Evolutionary conservation across 2,329 filamentous ascomycete species (phyloP).

Genomic region (Diaporthe velutina): DNA sequence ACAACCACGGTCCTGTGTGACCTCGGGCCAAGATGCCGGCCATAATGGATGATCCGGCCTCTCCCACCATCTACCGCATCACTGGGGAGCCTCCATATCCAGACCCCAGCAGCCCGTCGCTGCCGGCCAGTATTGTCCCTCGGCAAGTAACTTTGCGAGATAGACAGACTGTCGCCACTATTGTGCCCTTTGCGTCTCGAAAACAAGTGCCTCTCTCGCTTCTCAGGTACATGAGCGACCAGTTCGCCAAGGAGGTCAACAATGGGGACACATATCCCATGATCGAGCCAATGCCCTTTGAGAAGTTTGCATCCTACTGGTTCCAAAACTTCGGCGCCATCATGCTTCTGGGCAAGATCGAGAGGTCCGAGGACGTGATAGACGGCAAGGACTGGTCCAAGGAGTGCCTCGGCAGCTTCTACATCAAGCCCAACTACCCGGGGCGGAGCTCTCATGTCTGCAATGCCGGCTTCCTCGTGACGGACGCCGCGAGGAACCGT

Average conservation of each 20-base stretch:
- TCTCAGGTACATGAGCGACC: constrained; percentile 82
- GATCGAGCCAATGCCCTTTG: constrained; percentile 80
- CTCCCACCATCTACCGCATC: constrained; percentile 77
- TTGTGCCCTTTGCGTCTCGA: constrained; percentile 85
- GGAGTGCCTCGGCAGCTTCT: constrained; percentile 89
- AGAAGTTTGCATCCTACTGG: constrained; percentile 86
- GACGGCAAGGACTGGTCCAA: constrained; percentile 81
- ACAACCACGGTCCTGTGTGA: constrained; percentile 3
- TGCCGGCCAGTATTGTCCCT: constrained; percentile 78
- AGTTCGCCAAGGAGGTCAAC: constrained; percentile 91
- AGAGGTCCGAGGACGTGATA: constrained; percentile 69
- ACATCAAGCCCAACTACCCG: constrained; percentile 94
- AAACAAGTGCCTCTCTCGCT: constrained; percentile 82
- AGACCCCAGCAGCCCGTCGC: constrained; percentile 69
- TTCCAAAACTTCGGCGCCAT: constrained; percentile 91
- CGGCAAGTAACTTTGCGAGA: constrained; percentile 87
- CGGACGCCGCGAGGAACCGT: constrained; percentile 78
- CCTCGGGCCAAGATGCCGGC: constrained; percentile 72
- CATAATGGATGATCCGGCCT: constrained; percentile 81
- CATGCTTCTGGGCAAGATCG: constrained; percentile 85
- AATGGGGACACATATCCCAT: constrained; percentile 94
- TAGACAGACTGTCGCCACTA: constrained; percentile 84
- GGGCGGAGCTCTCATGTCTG: constrained; percentile 92
- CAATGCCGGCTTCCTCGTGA: constrained; percentile 85
- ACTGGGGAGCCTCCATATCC: constrained; percentile 77